Percentiles rank a stretch among this genome's conserved stretches.
phyloP scores from a whole-genome alignment of 2,329 filamentous ascomycete species.

The Bimuria novae-zelandiae region DNA sequence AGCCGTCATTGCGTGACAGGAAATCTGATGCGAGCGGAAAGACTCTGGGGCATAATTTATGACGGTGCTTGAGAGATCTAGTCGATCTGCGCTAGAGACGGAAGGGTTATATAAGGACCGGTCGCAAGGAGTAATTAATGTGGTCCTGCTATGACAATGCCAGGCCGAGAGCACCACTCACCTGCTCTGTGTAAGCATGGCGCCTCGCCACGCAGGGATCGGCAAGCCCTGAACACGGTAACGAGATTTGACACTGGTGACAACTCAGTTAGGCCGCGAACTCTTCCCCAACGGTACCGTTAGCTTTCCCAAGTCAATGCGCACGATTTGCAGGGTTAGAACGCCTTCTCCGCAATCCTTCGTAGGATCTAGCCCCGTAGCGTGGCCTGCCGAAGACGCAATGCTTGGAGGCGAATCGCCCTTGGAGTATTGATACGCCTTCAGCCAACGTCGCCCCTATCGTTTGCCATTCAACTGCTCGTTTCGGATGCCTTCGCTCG shows the following conservation, averaged over 20 bases:
- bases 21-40: conserved; percentile 34
- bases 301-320: conserved; percentile 20
- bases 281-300: conserved; percentile 30
- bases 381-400: conserved; percentile 26
- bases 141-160: conserved; percentile 32
- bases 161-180: conserved; percentile 40
- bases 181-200: conserved; percentile 30
- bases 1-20: conserved; percentile 40
- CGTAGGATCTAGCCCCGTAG: conserved; percentile 33
- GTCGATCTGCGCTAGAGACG: conserved; percentile 37
- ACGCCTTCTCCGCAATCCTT: conserved; percentile 36
- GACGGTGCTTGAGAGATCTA: conserved; percentile 38
- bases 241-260: conserved; percentile 24
- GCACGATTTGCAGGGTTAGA: conserved; percentile 14
- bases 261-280: conserved; percentile 24
- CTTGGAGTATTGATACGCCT: conserved; percentile 11
- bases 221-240: conserved; percentile 36
- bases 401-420: conserved; percentile 2
- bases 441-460: conserved; percentile 16
- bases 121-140: conserved; percentile 44
- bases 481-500: conserved; percentile 13
- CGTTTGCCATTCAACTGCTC: conserved; percentile 15
- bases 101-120: conserved; percentile 41
- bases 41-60: conserved; percentile 38
- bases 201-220: conserved; percentile 40